A percentile compares a stretch with the other conserved stretches of the same genome.
Evolutionary conservation across 1,284 basidiomycete species (phyloP).

Genomic region (Boletus hoseneyae): DNA sequence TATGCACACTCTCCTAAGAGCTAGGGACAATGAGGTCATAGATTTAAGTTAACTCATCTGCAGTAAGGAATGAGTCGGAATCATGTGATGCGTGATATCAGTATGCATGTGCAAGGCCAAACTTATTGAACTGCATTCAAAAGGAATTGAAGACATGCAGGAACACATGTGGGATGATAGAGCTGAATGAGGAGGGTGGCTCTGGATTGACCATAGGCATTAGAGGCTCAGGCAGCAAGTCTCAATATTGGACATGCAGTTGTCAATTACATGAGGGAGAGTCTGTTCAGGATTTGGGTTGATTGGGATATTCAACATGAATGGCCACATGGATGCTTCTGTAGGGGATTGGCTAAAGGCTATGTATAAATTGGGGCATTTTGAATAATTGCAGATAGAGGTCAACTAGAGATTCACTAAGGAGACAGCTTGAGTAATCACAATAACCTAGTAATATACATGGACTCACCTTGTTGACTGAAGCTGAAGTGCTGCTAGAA

Average conservation of each 20-base stretch:
- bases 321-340: too few species aligned
- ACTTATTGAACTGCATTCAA: not conserved
- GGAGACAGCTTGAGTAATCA: too few species aligned
- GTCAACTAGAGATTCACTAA: too few species aligned
- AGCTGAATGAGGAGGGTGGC: not conserved
- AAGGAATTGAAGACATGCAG: slow-evolving; percentile 5
- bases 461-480: too few species aligned
- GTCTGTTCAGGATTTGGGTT: not conserved
- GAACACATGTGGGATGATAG: not conserved
- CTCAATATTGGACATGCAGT: not conserved
- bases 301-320: too few species aligned
- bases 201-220: not conserved
- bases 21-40: too few species aligned
- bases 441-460: too few species aligned
- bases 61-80: not conserved
- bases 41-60: not conserved
- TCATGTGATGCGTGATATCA: slow-evolving; percentile 1
- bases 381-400: too few species aligned
- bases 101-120: slow-evolving; percentile 1
- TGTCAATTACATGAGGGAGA: not conserved
- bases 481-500: too few species aligned
- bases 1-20: too few species aligned
- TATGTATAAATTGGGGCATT: too few species aligned
- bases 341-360: too few species aligned
- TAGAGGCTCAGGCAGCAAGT: not conserved